These are phyloP conservation scores for Dalbergia cultrata DNA, from an alignment of 306 rosid species.

Conservation along the genomic window DNA sequence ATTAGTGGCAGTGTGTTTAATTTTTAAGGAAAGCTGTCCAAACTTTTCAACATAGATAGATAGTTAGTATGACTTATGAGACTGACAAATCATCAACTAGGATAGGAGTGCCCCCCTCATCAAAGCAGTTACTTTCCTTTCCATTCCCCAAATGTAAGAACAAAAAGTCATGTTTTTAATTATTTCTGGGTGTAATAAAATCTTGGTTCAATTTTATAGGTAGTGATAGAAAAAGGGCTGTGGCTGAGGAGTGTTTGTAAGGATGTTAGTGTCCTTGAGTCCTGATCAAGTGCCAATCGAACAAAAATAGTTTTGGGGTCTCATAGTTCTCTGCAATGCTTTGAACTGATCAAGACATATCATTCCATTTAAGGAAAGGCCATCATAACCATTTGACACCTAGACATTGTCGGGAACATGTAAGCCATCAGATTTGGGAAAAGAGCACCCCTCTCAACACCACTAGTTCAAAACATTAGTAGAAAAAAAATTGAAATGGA, in stretches of 20 bases:
- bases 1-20: background rate
- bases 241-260: constrained; percentile 39
- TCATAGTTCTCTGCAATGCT: constrained; percentile 53
- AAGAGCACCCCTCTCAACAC: constrained; percentile 50
- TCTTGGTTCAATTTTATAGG: background rate
- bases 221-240: constrained; percentile 30
- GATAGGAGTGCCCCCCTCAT: constrained; percentile 25
- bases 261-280: constrained; percentile 45
- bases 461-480: constrained; percentile 41
- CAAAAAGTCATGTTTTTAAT: constrained; percentile 28
- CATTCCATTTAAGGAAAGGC: constrained; percentile 66
- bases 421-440: constrained; percentile 66
- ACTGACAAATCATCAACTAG: background rate
- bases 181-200: background rate
- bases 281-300: constrained; percentile 42
- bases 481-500: constrained; percentile 52
- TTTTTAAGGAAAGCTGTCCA: background rate
- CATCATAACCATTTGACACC: constrained; percentile 77
- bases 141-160: background rate
- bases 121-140: constrained; percentile 7
- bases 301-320: constrained; percentile 58
- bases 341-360: constrained; percentile 56
- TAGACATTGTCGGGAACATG: constrained; percentile 93
- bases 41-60: constrained; percentile 27
- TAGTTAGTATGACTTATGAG: background rate